Evolutionary conservation across 371 early-diverging fungal genomes (phyloP).

Genomic region (Sporodiniella umbellata): DNA sequence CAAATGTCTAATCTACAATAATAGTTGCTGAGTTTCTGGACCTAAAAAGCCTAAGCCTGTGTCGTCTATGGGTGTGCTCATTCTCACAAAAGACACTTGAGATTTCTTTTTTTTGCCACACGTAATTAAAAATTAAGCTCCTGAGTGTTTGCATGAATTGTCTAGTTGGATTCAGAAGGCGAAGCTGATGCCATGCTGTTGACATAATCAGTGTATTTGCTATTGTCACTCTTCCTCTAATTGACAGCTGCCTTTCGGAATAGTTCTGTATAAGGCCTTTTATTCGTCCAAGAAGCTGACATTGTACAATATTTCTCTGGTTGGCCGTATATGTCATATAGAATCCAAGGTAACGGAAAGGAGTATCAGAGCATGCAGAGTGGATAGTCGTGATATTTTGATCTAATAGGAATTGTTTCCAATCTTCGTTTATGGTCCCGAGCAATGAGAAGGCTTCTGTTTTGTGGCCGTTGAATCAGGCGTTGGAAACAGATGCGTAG

Average conservation of each 20-base stretch:
- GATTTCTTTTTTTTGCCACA: constrained; percentile 2
- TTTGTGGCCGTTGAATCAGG: background rate
- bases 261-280: background rate
- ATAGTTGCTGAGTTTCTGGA: background rate
- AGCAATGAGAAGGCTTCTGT: background rate
- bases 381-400: background rate
- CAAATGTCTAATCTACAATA: background rate
- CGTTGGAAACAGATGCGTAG: background rate
- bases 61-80: background rate
- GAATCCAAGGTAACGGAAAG: constrained; percentile 4
- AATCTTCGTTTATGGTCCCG: background rate
- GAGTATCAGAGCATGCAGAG: background rate
- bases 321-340: background rate
- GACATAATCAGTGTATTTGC: background rate
- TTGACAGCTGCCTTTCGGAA: background rate
- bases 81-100: background rate
- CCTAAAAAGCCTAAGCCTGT: background rate
- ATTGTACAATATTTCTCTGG: background rate
- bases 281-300: background rate
- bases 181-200: background rate
- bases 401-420: background rate
- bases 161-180: background rate
- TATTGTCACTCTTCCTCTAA: background rate
- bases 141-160: background rate
- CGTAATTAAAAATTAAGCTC: background rate